Evolutionary conservation across 345 rosid species (phyloP), one percentile per base, ranked within the genome.

Genomic region (Raphanus sativus): DNA sequence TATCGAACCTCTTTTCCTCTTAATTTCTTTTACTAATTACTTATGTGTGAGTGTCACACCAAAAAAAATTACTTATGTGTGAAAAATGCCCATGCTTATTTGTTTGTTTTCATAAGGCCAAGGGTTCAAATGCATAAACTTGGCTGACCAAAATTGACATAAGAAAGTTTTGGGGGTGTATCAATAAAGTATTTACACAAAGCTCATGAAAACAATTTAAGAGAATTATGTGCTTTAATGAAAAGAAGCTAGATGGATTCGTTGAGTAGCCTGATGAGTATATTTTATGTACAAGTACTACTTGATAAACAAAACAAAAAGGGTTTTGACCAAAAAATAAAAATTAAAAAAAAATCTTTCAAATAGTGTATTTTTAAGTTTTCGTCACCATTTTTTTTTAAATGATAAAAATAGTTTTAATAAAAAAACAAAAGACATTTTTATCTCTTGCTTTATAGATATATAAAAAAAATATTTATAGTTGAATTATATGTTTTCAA

Each of bases 101-200:
- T 5, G 13, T 34, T 40, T 75, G 30, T 32, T 21, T 40, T 24
- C 76, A 24, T 11, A 4, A 28, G 52, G 59, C 63, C 65, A 67
- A 28, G 38, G 13, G 38, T 45, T 60, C 4, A 30, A 61, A 24
- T 0, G 36, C 4, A 30, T 28, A 1, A 21, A 21, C 21, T 21
- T 21, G 21, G 21, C 21, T 21, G 21, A 21, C 21, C 21, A 21
- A 21, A 21, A 21, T 21, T 21, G 21, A 21, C 21, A 21, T 21
- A 21, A 21, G 21, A 21, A 21, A 62, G 5, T 13, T 62, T 70
- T 62, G 59, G 10, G 38, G 34, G 48, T 71, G 45, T 52, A 13
- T 65, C 42, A 30, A 67, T 12, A 75, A 40, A 21, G 59, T 60
- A 28, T 66, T 15, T 66, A 11, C 16, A 65, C 26, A 21, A 75